A percentile compares a stretch with the other conserved stretches of the same genome.
phyloP scores from a whole-genome alignment of 768 basidiomycete genomes.

The Holtermanniella nyarrowii region DNA sequence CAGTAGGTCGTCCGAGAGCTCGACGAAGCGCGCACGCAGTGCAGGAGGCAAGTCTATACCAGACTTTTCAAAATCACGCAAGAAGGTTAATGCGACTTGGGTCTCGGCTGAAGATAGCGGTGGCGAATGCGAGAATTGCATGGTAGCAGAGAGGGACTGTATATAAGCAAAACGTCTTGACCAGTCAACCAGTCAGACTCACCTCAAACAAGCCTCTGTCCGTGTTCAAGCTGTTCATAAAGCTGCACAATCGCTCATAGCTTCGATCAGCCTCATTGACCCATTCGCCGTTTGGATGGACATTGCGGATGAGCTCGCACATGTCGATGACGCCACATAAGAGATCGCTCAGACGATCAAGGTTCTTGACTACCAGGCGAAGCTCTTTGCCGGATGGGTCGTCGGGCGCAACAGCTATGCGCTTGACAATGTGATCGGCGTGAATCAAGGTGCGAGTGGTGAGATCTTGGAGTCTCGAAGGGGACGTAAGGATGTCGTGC shows the following conservation, averaged over 20 bases:
- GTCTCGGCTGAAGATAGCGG: constrained; percentile 32
- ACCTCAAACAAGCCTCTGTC: constrained; percentile 82
- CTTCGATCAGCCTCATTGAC: constrained; percentile 70
- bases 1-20: constrained; percentile 78
- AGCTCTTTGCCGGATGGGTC: constrained; percentile 63
- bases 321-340: constrained; percentile 94
- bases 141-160: constrained; percentile 24
- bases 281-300: constrained; percentile 81
- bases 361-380: constrained; percentile 79
- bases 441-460: constrained; percentile 70
- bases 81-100: constrained; percentile 72
- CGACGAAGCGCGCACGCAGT: constrained; percentile 71
- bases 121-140: constrained; percentile 16
- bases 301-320: constrained; percentile 83
- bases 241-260: constrained; percentile 86
- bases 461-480: constrained; percentile 58
- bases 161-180: not conserved
- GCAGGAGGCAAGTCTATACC: constrained; percentile 76
- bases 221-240: constrained; percentile 95
- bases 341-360: constrained; percentile 92
- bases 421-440: constrained; percentile 69
- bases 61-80: constrained; percentile 94
- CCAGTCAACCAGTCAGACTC: constrained; percentile 38
- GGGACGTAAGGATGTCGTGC: constrained; percentile 60
- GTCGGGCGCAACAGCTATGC: constrained; percentile 55